phyloP scores from a whole-genome alignment of 2,329 filamentous ascomycete genomes.

The Xylaria sp. region DNA sequence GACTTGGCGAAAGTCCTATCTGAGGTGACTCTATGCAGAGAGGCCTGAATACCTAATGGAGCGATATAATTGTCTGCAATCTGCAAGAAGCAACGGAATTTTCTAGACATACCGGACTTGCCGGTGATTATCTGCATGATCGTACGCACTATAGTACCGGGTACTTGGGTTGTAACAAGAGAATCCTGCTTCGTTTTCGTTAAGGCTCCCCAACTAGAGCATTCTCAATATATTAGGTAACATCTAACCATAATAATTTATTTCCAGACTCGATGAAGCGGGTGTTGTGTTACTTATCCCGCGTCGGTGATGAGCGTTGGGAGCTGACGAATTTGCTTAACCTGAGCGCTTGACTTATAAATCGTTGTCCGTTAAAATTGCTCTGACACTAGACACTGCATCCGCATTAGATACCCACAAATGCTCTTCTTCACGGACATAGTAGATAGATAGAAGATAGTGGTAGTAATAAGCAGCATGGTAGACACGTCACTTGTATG shows the following conservation, averaged over 20 bases:
- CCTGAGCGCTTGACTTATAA: constrained; percentile 18
- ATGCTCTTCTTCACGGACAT: neutral
- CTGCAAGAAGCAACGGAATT: constrained; percentile 17
- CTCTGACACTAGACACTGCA: neutral
- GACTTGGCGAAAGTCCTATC: constrained; percentile 23
- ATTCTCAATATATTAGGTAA: neutral
- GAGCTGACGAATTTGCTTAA: constrained; percentile 15
- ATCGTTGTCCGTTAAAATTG: neutral
- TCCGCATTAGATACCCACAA: constrained; percentile 10
- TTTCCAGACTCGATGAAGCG: neutral
- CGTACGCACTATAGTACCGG: neutral
- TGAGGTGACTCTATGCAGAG: constrained; percentile 6
- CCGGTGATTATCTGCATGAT: neutral
- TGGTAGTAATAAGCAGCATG: constrained; percentile 11
- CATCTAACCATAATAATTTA: neutral
- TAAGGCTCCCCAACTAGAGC: neutral
- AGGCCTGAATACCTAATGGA: constrained; percentile 1
- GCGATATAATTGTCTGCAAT: constrained; percentile 4
- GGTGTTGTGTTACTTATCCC: neutral
- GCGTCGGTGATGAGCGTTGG: neutral
- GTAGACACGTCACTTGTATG: constrained; percentile 25
- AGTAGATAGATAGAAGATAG: neutral
- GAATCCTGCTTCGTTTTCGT: neutral
- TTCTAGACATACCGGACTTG: constrained; percentile 6
- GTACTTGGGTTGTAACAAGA: neutral